Conservation (phyloP, 768 basidiomycete species). For the Rhizopogon vulgaris region DNA sequence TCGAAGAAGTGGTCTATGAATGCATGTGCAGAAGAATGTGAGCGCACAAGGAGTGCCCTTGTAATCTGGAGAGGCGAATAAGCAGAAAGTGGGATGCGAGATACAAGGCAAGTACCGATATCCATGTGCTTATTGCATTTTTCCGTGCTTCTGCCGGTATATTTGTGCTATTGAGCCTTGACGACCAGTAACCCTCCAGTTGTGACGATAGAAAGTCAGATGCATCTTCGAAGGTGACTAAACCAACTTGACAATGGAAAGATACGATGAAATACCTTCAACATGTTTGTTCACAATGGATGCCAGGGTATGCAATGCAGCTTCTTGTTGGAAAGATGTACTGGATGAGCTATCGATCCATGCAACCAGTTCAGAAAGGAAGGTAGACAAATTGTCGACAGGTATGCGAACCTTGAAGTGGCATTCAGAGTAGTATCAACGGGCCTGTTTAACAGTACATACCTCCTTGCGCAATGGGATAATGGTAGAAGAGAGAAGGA, state of each 20-base stretch:
- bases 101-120: slow-evolving; percentile 48
- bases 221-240: slow-evolving; percentile 33
- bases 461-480: slow-evolving; percentile 67
- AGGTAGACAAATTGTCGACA: slow-evolving; percentile 39
- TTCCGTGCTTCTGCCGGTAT: slow-evolving; percentile 34
- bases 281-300: slow-evolving; percentile 76
- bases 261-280: slow-evolving; percentile 39
- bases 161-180: slow-evolving; percentile 34
- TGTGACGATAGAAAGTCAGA: slow-evolving; percentile 37
- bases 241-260: slow-evolving; percentile 7
- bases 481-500: slow-evolving; percentile 61
- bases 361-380: slow-evolving; percentile 46
- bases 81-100: not conserved
- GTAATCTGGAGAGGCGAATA: slow-evolving; percentile 45
- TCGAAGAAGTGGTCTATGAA: slow-evolving; percentile 64
- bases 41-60: slow-evolving; percentile 74
- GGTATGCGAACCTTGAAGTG: slow-evolving; percentile 44
- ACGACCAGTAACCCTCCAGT: slow-evolving; percentile 43
- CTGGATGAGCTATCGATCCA: slow-evolving; percentile 54
- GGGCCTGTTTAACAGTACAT: slow-evolving; percentile 7
- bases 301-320: slow-evolving; percentile 52
- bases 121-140: slow-evolving; percentile 54
- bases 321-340: slow-evolving; percentile 45
- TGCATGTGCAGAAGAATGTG: slow-evolving; percentile 49
- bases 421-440: not conserved